phyloP scores from a whole-genome alignment of 2,329 filamentous ascomycete genomes.

The Claviceps arundinis region DNA sequence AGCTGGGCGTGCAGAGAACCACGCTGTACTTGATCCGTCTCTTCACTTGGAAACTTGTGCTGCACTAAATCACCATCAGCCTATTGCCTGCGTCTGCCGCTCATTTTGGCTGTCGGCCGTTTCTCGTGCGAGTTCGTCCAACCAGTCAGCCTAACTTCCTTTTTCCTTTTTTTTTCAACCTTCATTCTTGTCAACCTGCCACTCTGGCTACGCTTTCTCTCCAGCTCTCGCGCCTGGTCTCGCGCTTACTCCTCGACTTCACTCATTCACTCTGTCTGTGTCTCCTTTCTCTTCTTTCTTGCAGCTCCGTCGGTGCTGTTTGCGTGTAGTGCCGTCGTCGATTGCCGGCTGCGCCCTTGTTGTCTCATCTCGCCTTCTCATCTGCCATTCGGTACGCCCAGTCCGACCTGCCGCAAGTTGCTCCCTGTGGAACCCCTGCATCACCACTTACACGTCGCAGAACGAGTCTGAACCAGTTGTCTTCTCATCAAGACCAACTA shows the following conservation, averaged over 20 bases:
- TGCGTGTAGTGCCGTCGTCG: neutral
- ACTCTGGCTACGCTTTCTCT: neutral
- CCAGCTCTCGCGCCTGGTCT: neutral
- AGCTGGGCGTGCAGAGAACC: neutral
- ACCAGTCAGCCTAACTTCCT: neutral
- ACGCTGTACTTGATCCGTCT: neutral
- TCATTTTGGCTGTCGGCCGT: neutral
- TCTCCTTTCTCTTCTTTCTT: neutral
- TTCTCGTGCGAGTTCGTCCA: neutral
- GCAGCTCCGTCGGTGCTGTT: neutral
- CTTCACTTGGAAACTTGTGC: neutral
- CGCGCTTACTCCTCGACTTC: neutral
- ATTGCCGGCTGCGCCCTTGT: neutral
- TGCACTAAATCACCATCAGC: neutral
- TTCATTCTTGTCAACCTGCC: neutral
- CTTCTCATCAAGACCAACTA: neutral
- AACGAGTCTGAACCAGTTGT: conserved; percentile 4
- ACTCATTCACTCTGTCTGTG: neutral
- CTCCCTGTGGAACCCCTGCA: conserved; percentile 3
- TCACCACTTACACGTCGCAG: conserved; percentile 8
- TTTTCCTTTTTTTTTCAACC: neutral
- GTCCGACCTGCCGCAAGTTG: neutral
- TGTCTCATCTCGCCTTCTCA: neutral
- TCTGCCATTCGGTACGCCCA: neutral
- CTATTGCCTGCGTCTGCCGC: neutral